Evolutionary conservation across 768 basidiomycete species (phyloP).

Genomic region (Boletus insuetus): DNA sequence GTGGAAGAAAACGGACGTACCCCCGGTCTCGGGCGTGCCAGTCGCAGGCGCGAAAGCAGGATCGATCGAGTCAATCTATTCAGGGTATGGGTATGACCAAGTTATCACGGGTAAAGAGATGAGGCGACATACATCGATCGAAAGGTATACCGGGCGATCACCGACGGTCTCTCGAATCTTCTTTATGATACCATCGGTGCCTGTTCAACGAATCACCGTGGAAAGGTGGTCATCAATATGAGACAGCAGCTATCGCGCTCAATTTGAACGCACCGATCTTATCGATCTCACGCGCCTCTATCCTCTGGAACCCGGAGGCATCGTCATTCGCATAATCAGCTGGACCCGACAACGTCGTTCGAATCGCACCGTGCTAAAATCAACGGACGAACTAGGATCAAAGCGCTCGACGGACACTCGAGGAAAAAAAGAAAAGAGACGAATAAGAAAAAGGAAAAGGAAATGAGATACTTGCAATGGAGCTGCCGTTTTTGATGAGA

Average conservation of each 20-base stretch:
- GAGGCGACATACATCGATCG: constrained; percentile 57
- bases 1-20: constrained; percentile 20
- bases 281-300: constrained; percentile 84
- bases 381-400: constrained; percentile 73
- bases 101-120: not conserved
- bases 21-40: constrained; percentile 82
- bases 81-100: not conserved
- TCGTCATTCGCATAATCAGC: constrained; percentile 79
- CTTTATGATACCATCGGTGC: constrained; percentile 72
- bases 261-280: constrained; percentile 56
- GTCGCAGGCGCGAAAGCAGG: constrained; percentile 82
- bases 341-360: constrained; percentile 76
- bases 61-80: constrained; percentile 74
- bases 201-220: constrained; percentile 31
- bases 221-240: not conserved
- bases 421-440: constrained; percentile 15
- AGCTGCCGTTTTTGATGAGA: constrained; percentile 70
- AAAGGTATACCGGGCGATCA: constrained; percentile 70
- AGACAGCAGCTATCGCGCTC: not conserved
- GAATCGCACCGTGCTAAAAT: constrained; percentile 78
- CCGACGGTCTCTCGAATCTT: constrained; percentile 81
- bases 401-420: constrained; percentile 33
- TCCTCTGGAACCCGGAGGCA: constrained; percentile 73
- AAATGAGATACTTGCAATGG: constrained; percentile 71
- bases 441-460: constrained; percentile 23